Percentiles rank a stretch among this genome's conserved stretches.
Conservation (phyloP, 1,284 basidiomycete genomes). For the Irpex sp. region DNA sequence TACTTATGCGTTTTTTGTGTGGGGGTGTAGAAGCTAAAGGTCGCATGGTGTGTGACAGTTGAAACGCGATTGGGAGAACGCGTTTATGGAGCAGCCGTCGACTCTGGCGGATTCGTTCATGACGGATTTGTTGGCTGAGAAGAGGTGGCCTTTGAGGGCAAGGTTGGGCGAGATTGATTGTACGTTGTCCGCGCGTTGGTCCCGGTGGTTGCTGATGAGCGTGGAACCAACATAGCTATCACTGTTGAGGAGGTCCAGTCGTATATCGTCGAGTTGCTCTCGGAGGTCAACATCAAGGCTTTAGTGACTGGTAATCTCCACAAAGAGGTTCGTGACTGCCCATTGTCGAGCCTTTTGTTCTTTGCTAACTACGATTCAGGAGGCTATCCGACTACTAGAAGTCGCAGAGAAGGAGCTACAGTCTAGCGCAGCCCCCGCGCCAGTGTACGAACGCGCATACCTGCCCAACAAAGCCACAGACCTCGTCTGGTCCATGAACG, state of each 20-base stretch:
- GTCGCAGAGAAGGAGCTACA: constrained; percentile 70
- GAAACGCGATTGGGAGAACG: constrained; percentile 81
- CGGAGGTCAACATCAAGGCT: constrained; percentile 70
- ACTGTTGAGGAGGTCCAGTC: constrained; percentile 70
- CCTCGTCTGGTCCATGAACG: constrained; percentile 62
- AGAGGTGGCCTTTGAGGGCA: constrained; percentile 80
- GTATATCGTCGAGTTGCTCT: constrained; percentile 65
- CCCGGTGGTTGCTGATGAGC: not conserved
- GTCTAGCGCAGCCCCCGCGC: constrained; percentile 49
- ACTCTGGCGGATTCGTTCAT: constrained; percentile 79
- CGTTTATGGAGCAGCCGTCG: constrained; percentile 84
- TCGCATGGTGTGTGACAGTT: constrained; percentile 43
- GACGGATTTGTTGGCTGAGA: constrained; percentile 68
- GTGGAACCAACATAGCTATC: constrained; percentile 43
- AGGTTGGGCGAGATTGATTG: constrained; percentile 76
- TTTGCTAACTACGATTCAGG: constrained; percentile 37
- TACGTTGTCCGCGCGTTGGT: constrained; percentile 35
- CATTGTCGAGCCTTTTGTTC: not conserved
- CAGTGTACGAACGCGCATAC: constrained; percentile 63
- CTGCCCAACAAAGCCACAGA: constrained; percentile 73
- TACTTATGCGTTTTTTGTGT: not conserved
- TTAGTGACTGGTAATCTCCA: constrained; percentile 86
- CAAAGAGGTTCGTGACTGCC: constrained; percentile 53
- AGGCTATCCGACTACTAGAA: constrained; percentile 73
- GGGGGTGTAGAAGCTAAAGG: too few species aligned